These are phyloP conservation scores for Erodium chrysanthum DNA, from an alignment of 441 rosid species.

Conservation along the genomic window DNA sequence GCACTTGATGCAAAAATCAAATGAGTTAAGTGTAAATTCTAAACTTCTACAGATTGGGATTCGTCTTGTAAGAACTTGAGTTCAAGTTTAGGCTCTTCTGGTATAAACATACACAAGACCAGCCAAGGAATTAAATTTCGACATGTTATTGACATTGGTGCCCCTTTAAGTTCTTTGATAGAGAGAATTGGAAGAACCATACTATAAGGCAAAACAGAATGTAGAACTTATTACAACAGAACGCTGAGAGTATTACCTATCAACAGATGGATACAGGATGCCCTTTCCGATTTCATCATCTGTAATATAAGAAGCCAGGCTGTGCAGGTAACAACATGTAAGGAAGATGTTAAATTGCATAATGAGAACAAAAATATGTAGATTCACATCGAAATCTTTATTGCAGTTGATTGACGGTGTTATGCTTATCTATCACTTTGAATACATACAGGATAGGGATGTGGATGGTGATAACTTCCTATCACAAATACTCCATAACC, in stretches of 20 bases:
- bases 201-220: neutral
- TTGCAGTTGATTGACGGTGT: neutral
- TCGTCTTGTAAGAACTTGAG: neutral
- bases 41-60: neutral
- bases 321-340: conserved; percentile 27
- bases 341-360: conserved; percentile 8
- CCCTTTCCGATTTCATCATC: conserved; percentile 72
- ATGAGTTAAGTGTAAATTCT: neutral
- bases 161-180: neutral
- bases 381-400: neutral
- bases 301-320: conserved; percentile 92
- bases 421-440: neutral
- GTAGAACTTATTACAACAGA: neutral
- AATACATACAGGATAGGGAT: neutral
- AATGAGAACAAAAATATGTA: neutral
- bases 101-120: neutral
- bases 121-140: neutral
- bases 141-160: neutral
- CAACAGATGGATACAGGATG: conserved; percentile 70
- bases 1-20: neutral
- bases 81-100: neutral
- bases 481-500: neutral
- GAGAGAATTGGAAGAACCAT: neutral
- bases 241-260: conserved; percentile 35
- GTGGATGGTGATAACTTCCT: neutral